Conservation (phyloP, 2,329 filamentous ascomycete species). For the Aspergillus fructus region DNA sequence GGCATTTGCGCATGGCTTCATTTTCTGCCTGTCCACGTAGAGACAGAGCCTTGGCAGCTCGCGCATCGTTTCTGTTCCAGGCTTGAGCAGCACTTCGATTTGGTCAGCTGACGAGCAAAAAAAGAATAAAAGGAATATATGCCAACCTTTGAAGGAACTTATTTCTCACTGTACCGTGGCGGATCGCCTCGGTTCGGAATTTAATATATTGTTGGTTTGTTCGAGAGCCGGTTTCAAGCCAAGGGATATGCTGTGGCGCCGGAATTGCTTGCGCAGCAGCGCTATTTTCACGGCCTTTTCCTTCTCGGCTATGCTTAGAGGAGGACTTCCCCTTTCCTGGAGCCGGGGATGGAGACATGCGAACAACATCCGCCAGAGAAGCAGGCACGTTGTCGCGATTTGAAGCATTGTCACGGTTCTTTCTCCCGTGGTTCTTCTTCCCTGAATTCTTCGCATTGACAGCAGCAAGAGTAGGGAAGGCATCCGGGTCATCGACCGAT, state of each 20-base stretch:
- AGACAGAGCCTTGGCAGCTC: slow-evolving; percentile 91
- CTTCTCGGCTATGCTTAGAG: slow-evolving; percentile 61
- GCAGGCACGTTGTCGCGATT: slow-evolving; percentile 70
- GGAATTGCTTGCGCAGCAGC: slow-evolving; percentile 79
- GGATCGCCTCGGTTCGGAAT: slow-evolving; percentile 91
- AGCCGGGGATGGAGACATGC: slow-evolving; percentile 86
- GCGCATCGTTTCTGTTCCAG: slow-evolving; percentile 96
- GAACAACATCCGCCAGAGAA: slow-evolving; percentile 89
- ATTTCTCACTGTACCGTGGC: slow-evolving; percentile 92
- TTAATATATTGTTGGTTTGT: slow-evolving; percentile 95
- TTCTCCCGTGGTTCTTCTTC: slow-evolving; percentile 92
- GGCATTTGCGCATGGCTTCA: slow-evolving; percentile 93
- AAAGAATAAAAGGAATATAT: background rate
- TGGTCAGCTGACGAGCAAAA: slow-evolving; percentile 9
- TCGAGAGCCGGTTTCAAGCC: slow-evolving; percentile 88
- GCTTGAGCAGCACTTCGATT: slow-evolving; percentile 80
- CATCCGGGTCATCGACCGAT: slow-evolving; percentile 88
- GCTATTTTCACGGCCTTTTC: slow-evolving; percentile 72
- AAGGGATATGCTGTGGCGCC: slow-evolving; percentile 87
- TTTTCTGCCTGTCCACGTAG: slow-evolving; percentile 95
- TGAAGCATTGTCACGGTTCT: slow-evolving; percentile 52
- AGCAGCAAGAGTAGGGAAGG: slow-evolving; percentile 85
- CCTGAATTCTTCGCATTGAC: slow-evolving; percentile 66
- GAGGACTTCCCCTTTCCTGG: slow-evolving; percentile 55
- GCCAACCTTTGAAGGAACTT: slow-evolving; percentile 90